phyloP scores from a whole-genome alignment of 768 basidiomycete species.

The Leccinum aurantiacum region DNA sequence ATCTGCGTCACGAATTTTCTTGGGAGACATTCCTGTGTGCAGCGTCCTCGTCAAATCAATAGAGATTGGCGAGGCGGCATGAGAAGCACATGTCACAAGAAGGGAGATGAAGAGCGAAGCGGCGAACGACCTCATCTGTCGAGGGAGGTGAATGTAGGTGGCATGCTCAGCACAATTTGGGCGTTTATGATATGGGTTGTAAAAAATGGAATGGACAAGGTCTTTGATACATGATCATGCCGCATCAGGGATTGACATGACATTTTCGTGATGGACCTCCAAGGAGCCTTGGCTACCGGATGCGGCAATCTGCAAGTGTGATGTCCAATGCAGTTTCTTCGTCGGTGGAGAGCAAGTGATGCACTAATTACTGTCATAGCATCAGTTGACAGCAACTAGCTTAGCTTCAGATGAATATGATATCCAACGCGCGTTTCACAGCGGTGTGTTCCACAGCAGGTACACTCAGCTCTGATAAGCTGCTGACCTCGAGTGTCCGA shows the following conservation, averaged over 20 bases:
- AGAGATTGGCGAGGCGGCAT: slow-evolving; percentile 4
- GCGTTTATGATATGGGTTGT: slow-evolving; percentile 7
- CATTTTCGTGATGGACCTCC: neutral
- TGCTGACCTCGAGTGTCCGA: neutral
- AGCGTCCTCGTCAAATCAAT: slow-evolving; percentile 12
- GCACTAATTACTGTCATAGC: neutral
- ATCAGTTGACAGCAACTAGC: neutral
- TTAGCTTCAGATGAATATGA: no score
- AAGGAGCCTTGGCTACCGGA: neutral
- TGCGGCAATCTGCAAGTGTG: no score
- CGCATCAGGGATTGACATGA: neutral
- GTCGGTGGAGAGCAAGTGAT: neutral
- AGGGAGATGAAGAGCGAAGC: slow-evolving; percentile 4
- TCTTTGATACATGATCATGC: neutral
- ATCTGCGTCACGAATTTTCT: slow-evolving; percentile 16
- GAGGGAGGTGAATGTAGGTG: neutral
- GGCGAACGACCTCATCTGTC: slow-evolving; percentile 15
- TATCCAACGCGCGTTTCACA: neutral
- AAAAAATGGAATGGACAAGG: neutral
- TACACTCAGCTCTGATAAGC: neutral
- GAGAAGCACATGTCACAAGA: slow-evolving; percentile 9
- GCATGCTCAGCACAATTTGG: neutral
- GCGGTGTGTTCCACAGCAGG: neutral
- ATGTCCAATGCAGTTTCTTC: neutral
- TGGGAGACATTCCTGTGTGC: slow-evolving; percentile 5